Evolutionary conservation across 495 filamentous ascomycete species (phyloP).

Genomic region (Podospora pseudoanserina): DNA sequence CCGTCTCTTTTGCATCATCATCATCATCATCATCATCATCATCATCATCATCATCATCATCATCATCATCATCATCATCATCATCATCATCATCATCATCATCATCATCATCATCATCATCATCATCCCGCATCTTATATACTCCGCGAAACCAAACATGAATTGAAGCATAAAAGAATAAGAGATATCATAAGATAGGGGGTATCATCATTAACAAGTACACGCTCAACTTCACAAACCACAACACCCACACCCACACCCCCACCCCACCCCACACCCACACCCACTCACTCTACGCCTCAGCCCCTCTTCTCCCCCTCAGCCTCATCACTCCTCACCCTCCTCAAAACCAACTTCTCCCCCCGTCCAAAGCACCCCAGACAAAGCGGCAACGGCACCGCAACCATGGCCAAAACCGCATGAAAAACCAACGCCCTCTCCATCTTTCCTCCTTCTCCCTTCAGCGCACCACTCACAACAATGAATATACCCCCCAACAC

Average conservation of each 20-base stretch:
- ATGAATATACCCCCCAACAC: constrained; percentile 79
- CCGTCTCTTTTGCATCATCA: too few relatives aligned
- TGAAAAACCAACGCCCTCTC: constrained; percentile 69
- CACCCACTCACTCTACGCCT: too few relatives aligned
- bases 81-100: too few relatives aligned
- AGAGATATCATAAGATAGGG: too few relatives aligned
- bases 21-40: too few relatives aligned
- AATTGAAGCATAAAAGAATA: too few relatives aligned
- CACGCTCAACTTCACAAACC: background rate
- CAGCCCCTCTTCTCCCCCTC: background rate
- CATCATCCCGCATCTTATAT: too few relatives aligned
- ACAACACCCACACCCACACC: background rate
- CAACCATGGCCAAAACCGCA: constrained; percentile 63
- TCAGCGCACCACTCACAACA: constrained; percentile 74
- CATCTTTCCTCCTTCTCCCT: constrained; percentile 62
- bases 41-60: too few relatives aligned
- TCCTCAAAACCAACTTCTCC: constrained; percentile 50
- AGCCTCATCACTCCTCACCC: constrained; percentile 46
- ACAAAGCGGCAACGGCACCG: constrained; percentile 61
- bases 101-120: too few relatives aligned
- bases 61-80: too few relatives aligned
- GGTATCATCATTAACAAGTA: background rate
- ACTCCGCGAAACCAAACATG: too few relatives aligned
- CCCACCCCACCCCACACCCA: too few relatives aligned
- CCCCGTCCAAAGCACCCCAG: constrained; percentile 62